Conservation (phyloP, 2,329 filamentous ascomycete genomes). For the Penicillium oxalicum region DNA sequence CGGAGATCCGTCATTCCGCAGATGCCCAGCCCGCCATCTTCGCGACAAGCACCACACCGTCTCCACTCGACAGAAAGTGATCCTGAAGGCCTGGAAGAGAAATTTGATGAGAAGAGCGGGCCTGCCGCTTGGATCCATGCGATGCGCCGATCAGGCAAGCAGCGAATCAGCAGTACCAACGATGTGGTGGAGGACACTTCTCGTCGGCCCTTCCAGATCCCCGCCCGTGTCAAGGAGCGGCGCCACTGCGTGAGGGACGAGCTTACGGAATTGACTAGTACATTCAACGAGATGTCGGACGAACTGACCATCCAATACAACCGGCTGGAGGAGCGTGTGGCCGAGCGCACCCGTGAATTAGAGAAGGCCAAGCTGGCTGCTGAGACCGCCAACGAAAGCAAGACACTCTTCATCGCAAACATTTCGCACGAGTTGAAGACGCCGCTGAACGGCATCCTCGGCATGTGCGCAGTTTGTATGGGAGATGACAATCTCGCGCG, state of each 20-base stretch:
- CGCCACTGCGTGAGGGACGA: constrained; percentile 78
- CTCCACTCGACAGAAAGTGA: not conserved
- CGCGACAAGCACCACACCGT: not conserved
- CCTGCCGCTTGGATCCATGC: constrained; percentile 11
- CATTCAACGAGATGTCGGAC: constrained; percentile 92
- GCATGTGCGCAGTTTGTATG: constrained; percentile 91
- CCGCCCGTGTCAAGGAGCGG: constrained; percentile 69
- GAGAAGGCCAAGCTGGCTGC: constrained; percentile 87
- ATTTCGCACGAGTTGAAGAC: constrained; percentile 79
- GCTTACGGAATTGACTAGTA: constrained; percentile 71
- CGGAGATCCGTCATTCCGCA: constrained; percentile 64
- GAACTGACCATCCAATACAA: constrained; percentile 83
- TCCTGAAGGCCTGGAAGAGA: not conserved
- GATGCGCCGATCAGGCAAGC: constrained; percentile 7
- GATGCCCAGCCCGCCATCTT: constrained; percentile 16
- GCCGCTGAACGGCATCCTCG: constrained; percentile 83
- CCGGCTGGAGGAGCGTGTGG: constrained; percentile 75
- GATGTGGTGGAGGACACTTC: not conserved
- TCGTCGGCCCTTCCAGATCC: constrained; percentile 64
- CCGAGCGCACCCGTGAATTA: constrained; percentile 73
- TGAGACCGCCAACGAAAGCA: constrained; percentile 92
- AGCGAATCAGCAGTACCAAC: constrained; percentile 10
- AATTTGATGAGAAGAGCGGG: constrained; percentile 13
- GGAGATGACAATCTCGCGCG: constrained; percentile 73
- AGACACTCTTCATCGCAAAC: constrained; percentile 94